Conservation (phyloP, 1,284 basidiomycete genomes). For the Austropuccinia psidii region DNA sequence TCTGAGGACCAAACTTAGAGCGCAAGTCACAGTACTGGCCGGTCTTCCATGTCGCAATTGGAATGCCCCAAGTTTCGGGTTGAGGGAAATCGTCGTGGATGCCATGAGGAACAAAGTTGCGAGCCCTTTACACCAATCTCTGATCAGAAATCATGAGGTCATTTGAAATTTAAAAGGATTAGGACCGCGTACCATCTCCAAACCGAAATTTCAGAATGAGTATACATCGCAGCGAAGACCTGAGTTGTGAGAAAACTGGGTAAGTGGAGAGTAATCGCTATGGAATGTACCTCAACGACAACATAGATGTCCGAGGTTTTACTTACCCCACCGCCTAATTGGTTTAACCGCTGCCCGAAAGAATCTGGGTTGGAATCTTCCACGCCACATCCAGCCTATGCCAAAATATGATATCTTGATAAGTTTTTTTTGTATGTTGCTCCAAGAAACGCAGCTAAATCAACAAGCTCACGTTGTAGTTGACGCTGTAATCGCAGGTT, state of each 20-base stretch:
- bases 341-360: not conserved
- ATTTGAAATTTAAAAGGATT: not conserved
- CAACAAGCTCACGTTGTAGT: constrained; percentile 8
- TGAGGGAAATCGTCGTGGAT: not conserved
- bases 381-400: constrained; percentile 15
- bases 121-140: not conserved
- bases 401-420: not conserved
- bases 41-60: constrained; percentile 10
- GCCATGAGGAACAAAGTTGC: not conserved
- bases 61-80: constrained; percentile 8
- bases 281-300: not conserved
- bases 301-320: not conserved
- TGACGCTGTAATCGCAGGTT: constrained; percentile 15
- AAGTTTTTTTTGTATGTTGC: not conserved
- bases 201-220: constrained; percentile 9
- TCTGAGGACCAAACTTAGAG: constrained; percentile 17
- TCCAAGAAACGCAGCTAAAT: not conserved
- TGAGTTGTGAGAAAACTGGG: not conserved
- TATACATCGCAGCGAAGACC: constrained; percentile 16
- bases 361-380: constrained; percentile 13
- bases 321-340: constrained; percentile 12
- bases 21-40: constrained; percentile 6
- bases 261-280: not conserved
- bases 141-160: not conserved
- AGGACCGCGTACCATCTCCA: constrained; percentile 5